These are phyloP conservation scores for Volvariella surrecta DNA, from an alignment of 1,284 basidiomycete genomes.

Conservation along the genomic window DNA sequence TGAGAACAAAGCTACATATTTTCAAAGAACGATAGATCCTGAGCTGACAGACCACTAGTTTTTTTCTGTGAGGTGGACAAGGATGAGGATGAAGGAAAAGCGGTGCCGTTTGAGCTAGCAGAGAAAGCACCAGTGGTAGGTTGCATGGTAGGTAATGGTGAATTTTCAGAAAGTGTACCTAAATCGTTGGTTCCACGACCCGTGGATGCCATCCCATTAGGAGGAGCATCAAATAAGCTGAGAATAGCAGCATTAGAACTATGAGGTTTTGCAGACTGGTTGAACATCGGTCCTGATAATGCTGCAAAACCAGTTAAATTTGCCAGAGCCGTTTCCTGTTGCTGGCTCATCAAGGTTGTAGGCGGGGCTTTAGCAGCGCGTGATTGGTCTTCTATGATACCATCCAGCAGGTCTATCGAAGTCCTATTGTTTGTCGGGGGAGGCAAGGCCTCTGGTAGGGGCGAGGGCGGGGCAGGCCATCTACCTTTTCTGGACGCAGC, in stretches of 20 bases:
- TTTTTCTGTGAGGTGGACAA: constrained; percentile 14
- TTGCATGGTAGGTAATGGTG: too few species aligned
- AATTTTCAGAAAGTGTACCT: too few species aligned
- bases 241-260: too few species aligned
- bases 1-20: constrained; percentile 32
- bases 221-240: too few species aligned
- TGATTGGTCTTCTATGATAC: not conserved
- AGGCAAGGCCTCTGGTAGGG: constrained; percentile 35
- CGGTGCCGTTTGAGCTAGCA: too few species aligned
- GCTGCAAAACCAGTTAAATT: not conserved
- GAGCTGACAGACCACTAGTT: constrained; percentile 50
- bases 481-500: constrained; percentile 43
- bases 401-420: constrained; percentile 4
- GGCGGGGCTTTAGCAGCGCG: not conserved
- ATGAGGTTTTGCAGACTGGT: too few species aligned
- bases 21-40: constrained; percentile 73
- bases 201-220: too few species aligned
- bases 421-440: constrained; percentile 20
- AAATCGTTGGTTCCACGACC: too few species aligned
- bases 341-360: not conserved
- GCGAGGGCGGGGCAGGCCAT: constrained; percentile 60
- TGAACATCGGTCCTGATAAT: not conserved
- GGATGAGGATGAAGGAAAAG: constrained; percentile 9
- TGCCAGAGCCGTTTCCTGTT: not conserved
- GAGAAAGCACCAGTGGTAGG: too few species aligned